A percentile compares a stretch with the other conserved stretches of the same genome.
phyloP scores from a whole-genome alignment of 306 rosid species.

The Astragalus membranaceus region DNA sequence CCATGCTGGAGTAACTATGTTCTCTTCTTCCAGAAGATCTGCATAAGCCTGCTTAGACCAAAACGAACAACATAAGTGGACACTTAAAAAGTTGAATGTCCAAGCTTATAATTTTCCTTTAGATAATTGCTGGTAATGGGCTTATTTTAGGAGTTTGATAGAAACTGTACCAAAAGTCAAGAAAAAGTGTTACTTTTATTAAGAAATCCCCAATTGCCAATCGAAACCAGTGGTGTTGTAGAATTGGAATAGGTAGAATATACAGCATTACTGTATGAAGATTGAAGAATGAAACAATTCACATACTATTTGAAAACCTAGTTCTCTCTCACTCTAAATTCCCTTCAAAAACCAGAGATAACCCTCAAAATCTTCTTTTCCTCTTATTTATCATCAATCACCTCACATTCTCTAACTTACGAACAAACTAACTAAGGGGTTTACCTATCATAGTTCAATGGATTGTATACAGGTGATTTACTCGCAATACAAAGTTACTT shows the following conservation, averaged over 20 bases:
- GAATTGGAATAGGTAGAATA: not conserved
- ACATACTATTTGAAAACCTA: not conserved
- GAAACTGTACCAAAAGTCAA: not conserved
- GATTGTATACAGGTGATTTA: not conserved
- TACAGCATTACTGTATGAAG: not conserved
- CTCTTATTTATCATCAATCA: not conserved
- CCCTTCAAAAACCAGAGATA: not conserved
- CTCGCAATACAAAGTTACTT: not conserved
- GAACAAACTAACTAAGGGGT: not conserved
- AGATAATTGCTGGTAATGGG: not conserved
- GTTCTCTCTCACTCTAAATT: not conserved
- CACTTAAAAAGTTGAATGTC: not conserved
- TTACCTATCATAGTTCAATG: not conserved
- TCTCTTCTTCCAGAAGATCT: conserved; percentile 45
- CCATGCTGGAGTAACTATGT: conserved; percentile 47
- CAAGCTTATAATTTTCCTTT: conserved; percentile 12
- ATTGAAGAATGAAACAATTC: not conserved
- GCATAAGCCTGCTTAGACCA: conserved; percentile 41
- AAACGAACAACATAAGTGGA: not conserved
- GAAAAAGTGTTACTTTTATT: not conserved
- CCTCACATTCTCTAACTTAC: not conserved
- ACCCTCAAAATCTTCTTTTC: not conserved
- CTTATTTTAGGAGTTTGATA: not conserved
- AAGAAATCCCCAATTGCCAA: not conserved
- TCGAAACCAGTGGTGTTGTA: not conserved